Percentiles rank a stretch among this genome's conserved stretches.
Conservation (phyloP, 169 alveolate species). For the Plasmodium gaboni region DNA sequence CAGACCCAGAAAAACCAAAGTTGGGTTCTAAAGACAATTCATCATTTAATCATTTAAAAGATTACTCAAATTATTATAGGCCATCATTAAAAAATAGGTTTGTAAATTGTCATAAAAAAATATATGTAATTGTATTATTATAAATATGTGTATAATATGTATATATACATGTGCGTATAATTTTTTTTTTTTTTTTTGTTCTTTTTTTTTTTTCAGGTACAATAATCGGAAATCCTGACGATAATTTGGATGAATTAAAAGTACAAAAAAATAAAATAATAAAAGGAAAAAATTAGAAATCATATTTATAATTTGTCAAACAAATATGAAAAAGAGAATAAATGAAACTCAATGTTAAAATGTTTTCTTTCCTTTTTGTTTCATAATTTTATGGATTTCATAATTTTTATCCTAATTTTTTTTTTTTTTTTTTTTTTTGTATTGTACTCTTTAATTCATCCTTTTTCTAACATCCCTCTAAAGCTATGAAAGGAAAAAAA, state of each 20-base stretch:
- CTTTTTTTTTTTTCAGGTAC: slow-evolving; percentile 33
- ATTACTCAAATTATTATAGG: slow-evolving; percentile 63
- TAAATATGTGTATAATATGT: not conserved
- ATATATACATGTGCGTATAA: too few species aligned
- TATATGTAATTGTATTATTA: not conserved
- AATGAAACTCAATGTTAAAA: slow-evolving; percentile 12
- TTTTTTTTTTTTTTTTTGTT: not conserved
- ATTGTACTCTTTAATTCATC: slow-evolving; percentile 68
- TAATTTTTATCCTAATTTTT: not conserved
- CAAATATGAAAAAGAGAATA: slow-evolving; percentile 7
- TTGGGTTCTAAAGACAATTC: slow-evolving; percentile 59
- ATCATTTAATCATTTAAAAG: slow-evolving; percentile 64
- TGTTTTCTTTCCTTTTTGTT: not conserved
- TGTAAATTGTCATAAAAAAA: not conserved
- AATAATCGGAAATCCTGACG: slow-evolving; percentile 58
- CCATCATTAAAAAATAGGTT: slow-evolving; percentile 72
- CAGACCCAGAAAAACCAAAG: slow-evolving; percentile 29
- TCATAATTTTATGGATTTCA: not conserved
- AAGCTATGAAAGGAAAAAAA: slow-evolving; percentile 8
- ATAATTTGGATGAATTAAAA: slow-evolving; percentile 74
- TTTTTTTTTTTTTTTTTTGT: not conserved
- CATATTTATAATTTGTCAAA: slow-evolving; percentile 2
- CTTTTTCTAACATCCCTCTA: slow-evolving; percentile 1
- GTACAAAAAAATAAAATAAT: slow-evolving; percentile 22
- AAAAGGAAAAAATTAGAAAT: not conserved